These are phyloP conservation scores for Chaetomium globosum DNA, from an alignment of 2,329 filamentous ascomycete species.

Conservation along the genomic window DNA sequence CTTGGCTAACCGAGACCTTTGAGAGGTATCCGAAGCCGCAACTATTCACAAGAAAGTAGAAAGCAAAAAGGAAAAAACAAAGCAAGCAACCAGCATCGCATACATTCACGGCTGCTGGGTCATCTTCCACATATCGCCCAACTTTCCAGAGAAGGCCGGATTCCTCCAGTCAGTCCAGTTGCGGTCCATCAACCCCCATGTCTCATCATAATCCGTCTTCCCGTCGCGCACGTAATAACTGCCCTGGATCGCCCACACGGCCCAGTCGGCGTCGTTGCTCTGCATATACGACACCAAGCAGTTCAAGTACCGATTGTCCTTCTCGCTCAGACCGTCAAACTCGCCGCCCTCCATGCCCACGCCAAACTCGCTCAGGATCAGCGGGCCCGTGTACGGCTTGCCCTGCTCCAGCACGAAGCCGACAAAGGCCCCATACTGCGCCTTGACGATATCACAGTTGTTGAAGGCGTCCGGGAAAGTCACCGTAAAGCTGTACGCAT, in stretches of 20 bases:
- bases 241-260: constrained; percentile 60
- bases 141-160: constrained; percentile 41
- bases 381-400: constrained; percentile 53
- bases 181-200: constrained; percentile 49
- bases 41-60: constrained; percentile 14
- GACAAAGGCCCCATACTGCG: constrained; percentile 51
- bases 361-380: constrained; percentile 64
- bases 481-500: constrained; percentile 60
- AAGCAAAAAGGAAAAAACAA: constrained; percentile 4
- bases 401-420: constrained; percentile 57
- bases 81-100: background rate
- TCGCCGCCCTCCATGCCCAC: constrained; percentile 52
- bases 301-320: constrained; percentile 52
- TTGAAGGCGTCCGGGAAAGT: constrained; percentile 48
- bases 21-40: background rate
- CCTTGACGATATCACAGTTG: constrained; percentile 49
- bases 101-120: constrained; percentile 43
- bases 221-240: constrained; percentile 61
- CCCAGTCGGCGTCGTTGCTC: constrained; percentile 62
- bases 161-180: constrained; percentile 48
- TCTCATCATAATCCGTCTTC: constrained; percentile 54
- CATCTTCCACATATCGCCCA: constrained; percentile 46
- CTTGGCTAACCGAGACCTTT: background rate
- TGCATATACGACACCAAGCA: constrained; percentile 58
- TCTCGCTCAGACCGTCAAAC: constrained; percentile 47